Conservation (phyloP, 2,329 filamentous ascomycete species). For the Thelonectria rubi region DNA sequence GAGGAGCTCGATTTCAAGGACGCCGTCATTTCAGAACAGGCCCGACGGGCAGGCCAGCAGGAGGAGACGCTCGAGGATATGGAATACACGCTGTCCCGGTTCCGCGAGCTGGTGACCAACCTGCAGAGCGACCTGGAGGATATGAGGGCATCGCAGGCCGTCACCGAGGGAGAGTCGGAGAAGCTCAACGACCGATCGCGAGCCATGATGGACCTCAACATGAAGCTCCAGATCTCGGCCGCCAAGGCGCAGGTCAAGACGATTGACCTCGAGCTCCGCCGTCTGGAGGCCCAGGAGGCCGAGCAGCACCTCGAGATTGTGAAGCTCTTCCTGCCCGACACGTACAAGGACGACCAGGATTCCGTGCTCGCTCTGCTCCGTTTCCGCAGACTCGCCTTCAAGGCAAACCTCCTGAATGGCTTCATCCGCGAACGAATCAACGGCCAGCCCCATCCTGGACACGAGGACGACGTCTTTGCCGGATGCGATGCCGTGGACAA, state of each 20-base stretch:
- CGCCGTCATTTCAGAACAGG: constrained; percentile 82
- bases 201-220: constrained; percentile 96
- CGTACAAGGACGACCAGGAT: constrained; percentile 80
- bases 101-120: constrained; percentile 87
- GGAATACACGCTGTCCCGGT: constrained; percentile 88
- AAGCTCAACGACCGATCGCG: constrained; percentile 88
- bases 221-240: constrained; percentile 90
- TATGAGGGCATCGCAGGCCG: constrained; percentile 88
- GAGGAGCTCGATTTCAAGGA: constrained; percentile 93
- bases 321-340: constrained; percentile 87
- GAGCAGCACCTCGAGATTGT: constrained; percentile 89
- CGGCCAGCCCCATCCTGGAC: constrained; percentile 70
- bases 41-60: constrained; percentile 76
- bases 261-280: constrained; percentile 87
- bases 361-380: constrained; percentile 88
- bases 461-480: constrained; percentile 81
- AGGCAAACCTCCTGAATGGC: constrained; percentile 79
- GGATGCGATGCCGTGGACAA: constrained; percentile 86
- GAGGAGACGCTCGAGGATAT: constrained; percentile 85
- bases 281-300: constrained; percentile 88
- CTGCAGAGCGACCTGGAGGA: constrained; percentile 89
- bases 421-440: constrained; percentile 83
- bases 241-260: constrained; percentile 93
- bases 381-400: constrained; percentile 89
- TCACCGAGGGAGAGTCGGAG: constrained; percentile 91